phyloP scores from a whole-genome alignment of 2,329 filamentous ascomycete species.

The Leptographium flavum region DNA sequence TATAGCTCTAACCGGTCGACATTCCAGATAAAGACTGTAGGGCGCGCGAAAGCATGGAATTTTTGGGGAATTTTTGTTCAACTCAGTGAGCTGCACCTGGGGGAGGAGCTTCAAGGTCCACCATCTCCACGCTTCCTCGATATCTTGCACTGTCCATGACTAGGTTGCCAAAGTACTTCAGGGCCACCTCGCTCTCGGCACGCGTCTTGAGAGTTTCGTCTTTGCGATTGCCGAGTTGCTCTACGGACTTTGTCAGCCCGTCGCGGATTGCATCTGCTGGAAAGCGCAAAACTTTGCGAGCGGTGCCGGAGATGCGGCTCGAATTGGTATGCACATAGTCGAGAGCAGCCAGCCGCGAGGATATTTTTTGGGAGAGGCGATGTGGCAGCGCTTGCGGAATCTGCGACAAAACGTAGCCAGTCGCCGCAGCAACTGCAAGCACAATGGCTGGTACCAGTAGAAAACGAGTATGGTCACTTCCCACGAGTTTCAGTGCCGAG shows the following conservation, averaged over 20 bases:
- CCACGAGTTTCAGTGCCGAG: conserved; percentile 65
- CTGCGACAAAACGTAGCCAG: conserved; percentile 69
- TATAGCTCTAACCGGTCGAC: not conserved
- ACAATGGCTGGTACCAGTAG: conserved; percentile 70
- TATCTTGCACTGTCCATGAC: conserved; percentile 49
- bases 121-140: conserved; percentile 31
- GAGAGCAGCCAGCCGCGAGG: conserved; percentile 61
- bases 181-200: conserved; percentile 70
- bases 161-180: conserved; percentile 82
- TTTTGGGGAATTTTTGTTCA: too few relatives aligned
- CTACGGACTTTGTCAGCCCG: conserved; percentile 69
- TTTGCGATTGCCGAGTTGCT: conserved; percentile 63
- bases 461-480: conserved; percentile 65
- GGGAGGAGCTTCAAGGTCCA: conserved; percentile 33
- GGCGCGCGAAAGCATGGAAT: not conserved
- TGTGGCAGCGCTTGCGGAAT: conserved; percentile 82
- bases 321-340: conserved; percentile 92
- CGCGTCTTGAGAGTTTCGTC: conserved; percentile 74
- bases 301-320: conserved; percentile 66
- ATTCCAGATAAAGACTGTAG: not conserved
- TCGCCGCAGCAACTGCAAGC: conserved; percentile 57
- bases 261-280: conserved; percentile 78
- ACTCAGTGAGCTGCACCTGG: conserved; percentile 1
- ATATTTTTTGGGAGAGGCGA: conserved; percentile 73
- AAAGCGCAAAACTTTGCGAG: conserved; percentile 76